Conservation (phyloP, 73 alveolate genomes). For the Durusdinium trenchii region DNA sequence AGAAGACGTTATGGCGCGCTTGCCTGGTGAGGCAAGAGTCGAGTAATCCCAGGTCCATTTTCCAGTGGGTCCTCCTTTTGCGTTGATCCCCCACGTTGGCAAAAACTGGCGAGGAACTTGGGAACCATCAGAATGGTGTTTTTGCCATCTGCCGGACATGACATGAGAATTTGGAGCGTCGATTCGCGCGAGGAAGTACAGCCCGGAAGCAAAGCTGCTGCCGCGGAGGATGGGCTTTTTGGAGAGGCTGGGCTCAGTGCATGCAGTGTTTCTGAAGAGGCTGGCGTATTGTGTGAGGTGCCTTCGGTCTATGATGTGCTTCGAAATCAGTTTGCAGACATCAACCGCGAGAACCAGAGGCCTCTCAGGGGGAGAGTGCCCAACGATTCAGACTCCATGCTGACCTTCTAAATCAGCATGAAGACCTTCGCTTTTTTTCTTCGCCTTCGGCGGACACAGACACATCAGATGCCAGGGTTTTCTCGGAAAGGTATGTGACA, state of each 20-base stretch:
- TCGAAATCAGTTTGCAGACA: constrained; percentile 80
- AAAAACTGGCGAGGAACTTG: no score
- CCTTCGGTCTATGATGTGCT: constrained; percentile 62
- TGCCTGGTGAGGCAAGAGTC: constrained; percentile 34
- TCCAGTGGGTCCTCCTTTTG: neutral
- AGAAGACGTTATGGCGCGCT: neutral
- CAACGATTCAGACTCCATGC: neutral
- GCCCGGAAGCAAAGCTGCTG: constrained; percentile 86
- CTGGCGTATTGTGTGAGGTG: neutral
- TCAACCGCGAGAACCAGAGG: constrained; percentile 79
- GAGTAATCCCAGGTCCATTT: neutral
- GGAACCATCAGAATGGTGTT: no score
- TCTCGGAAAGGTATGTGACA: constrained; percentile 27
- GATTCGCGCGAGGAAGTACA: constrained; percentile 80
- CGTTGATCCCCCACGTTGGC: no score
- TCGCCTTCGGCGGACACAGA: neutral
- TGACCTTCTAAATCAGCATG: neutral
- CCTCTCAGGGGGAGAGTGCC: neutral
- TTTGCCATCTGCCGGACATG: no score
- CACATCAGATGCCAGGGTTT: neutral
- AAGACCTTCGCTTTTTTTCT: neutral
- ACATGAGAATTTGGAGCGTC: no score
- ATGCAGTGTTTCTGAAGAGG: neutral
- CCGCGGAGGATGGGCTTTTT: constrained; percentile 27
- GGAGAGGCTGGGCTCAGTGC: constrained; percentile 3